These are phyloP conservation scores for Metarhizium brunneum DNA, from an alignment of 2,329 filamentous ascomycete genomes.

Conservation along the genomic window DNA sequence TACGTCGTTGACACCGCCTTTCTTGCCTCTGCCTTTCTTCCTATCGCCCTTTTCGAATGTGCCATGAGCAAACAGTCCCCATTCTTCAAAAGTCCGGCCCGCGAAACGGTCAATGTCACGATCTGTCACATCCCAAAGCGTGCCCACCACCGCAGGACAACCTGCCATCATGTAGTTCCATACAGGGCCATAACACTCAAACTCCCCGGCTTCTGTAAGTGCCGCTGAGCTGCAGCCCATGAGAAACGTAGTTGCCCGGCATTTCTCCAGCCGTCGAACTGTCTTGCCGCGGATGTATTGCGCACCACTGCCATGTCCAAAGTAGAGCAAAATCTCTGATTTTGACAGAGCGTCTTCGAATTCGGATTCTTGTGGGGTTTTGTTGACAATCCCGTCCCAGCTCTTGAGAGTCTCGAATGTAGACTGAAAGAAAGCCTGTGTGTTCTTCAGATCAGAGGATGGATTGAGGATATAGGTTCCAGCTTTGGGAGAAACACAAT, in stretches of 20 bases:
- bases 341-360: conserved; percentile 59
- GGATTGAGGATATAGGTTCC: conserved; percentile 87
- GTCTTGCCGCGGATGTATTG: conserved; percentile 87
- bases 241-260: conserved; percentile 69
- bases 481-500: conserved; percentile 43
- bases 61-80: conserved; percentile 60
- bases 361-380: conserved; percentile 65
- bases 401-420: conserved; percentile 53
- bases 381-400: conserved; percentile 63
- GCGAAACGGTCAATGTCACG: conserved; percentile 94
- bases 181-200: conserved; percentile 84
- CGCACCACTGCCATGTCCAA: conserved; percentile 88
- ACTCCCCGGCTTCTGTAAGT: conserved; percentile 69
- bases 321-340: conserved; percentile 77
- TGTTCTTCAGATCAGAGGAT: conserved; percentile 70
- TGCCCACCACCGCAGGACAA: conserved; percentile 78
- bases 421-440: conserved; percentile 64
- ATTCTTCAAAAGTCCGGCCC: conserved; percentile 67
- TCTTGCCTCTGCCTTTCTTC: conserved; percentile 17
- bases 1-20: conserved; percentile 7
- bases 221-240: conserved; percentile 91
- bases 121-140: conserved; percentile 96
- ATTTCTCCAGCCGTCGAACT: conserved; percentile 68
- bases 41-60: conserved; percentile 28
- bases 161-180: conserved; percentile 89